Percentiles rank a stretch among this genome's conserved stretches.
Conservation (phyloP, 2,329 filamentous ascomycete genomes). For the Didymella lethalis region DNA sequence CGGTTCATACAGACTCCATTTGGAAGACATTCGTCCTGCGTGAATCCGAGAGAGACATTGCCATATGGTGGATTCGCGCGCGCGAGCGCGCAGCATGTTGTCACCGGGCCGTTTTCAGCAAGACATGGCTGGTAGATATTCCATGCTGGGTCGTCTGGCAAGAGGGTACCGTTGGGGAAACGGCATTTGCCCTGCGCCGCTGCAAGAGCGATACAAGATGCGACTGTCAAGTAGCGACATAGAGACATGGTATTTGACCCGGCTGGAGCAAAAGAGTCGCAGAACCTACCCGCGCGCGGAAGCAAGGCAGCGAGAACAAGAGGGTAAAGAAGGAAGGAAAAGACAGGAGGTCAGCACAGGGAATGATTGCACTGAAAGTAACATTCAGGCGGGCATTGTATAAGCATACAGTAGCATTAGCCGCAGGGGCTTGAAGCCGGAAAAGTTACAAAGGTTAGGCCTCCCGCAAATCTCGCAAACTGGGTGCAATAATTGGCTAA, state of each 20-base stretch:
- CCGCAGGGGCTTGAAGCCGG: conserved; percentile 1
- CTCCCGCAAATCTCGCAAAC: not conserved
- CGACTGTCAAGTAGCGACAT: not conserved
- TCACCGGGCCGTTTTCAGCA: not conserved
- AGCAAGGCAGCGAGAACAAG: not conserved
- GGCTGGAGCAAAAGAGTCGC: not conserved
- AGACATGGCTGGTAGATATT: conserved; percentile 15
- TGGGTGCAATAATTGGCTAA: not conserved
- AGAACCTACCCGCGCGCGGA: not conserved
- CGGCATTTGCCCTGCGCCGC: conserved; percentile 12
- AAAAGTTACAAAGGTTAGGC: not conserved
- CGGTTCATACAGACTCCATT: conserved; percentile 15
- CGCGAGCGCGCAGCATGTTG: conserved; percentile 9
- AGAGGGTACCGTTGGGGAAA: conserved; percentile 10
- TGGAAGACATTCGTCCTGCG: conserved; percentile 13
- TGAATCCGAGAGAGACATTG: conserved; percentile 4
- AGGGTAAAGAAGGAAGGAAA: not conserved
- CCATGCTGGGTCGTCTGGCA: conserved; percentile 7
- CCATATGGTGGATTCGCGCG: conserved; percentile 4
- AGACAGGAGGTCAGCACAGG: not conserved
- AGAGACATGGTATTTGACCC: not conserved
- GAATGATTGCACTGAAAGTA: not conserved
- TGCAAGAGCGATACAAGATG: not conserved
- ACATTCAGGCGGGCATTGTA: not conserved
- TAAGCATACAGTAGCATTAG: conserved; percentile 2